These are phyloP conservation scores for Kwoniella mangroviensis DNA, from an alignment of 768 basidiomycete genomes.

Conservation along the genomic window DNA sequence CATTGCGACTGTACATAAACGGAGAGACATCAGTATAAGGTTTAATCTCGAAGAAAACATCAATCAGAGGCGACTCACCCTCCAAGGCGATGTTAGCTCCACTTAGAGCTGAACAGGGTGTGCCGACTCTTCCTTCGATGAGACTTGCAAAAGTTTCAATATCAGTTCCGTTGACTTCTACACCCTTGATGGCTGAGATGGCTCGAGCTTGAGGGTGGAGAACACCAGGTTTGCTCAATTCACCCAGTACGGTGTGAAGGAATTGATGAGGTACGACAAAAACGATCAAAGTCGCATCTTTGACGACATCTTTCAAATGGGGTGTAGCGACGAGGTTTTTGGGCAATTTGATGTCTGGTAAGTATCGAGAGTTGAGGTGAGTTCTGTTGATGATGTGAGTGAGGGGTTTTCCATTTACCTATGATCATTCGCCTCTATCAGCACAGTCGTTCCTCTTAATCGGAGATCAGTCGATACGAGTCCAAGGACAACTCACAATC, in stretches of 20 bases:
- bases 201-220: constrained; percentile 56
- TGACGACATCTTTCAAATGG: constrained; percentile 59
- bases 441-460: background rate
- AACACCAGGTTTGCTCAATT: constrained; percentile 48
- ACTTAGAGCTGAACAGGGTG: constrained; percentile 59
- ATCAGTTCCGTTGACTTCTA: constrained; percentile 60
- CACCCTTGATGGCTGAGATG: constrained; percentile 62
- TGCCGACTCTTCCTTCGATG: constrained; percentile 59
- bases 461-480: background rate
- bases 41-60: background rate
- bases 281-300: constrained; percentile 60
- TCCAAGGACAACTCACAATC: constrained; percentile 52
- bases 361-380: constrained; percentile 60
- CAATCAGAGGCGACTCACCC: constrained; percentile 27
- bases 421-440: background rate
- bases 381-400: constrained; percentile 61
- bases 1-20: constrained; percentile 52
- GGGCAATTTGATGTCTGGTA: constrained; percentile 59
- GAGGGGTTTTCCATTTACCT: constrained; percentile 57
- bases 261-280: constrained; percentile 61
- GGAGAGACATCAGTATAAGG: background rate
- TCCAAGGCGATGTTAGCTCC: constrained; percentile 62
- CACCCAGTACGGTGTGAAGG: constrained; percentile 51
- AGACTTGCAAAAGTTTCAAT: constrained; percentile 61
- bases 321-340: constrained; percentile 59